Evolutionary conservation across 345 rosid genomes (phyloP).

Genomic region (Salix udensis): DNA sequence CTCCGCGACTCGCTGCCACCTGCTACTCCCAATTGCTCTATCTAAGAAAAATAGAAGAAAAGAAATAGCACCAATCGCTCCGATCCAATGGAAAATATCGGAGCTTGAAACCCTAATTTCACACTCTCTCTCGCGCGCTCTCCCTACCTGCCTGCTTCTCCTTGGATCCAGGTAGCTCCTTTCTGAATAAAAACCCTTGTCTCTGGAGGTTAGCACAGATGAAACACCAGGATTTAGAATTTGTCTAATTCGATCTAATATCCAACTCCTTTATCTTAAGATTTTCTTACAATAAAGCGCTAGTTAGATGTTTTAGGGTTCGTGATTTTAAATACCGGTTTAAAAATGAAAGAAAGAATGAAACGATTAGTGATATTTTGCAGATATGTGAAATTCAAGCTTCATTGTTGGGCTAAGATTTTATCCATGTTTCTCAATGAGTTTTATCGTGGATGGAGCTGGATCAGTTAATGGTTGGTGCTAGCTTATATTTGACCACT

Average conservation of each 20-base stretch:
- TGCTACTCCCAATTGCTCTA: neutral
- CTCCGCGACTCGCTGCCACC: neutral
- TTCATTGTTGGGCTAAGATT: neutral
- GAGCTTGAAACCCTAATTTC: conserved; percentile 7
- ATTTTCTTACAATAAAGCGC: neutral
- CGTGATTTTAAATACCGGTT: neutral
- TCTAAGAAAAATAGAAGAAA: neutral
- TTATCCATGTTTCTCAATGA: neutral
- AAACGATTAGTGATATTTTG: conserved; percentile 1
- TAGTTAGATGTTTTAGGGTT: neutral
- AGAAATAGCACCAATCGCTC: neutral
- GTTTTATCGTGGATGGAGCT: conserved; percentile 5
- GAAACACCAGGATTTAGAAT: neutral
- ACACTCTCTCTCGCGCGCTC: neutral
- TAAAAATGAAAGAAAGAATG: neutral
- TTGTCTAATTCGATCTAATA: neutral
- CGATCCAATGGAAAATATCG: neutral
- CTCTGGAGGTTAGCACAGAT: neutral
- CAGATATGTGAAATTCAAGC: neutral
- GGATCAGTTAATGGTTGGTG: conserved; percentile 6
- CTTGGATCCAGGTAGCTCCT: conserved; percentile 9
- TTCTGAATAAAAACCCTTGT: conserved; percentile 11
- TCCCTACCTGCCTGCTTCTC: neutral
- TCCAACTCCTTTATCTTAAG: neutral
- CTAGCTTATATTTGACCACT: neutral